Base-by-base conservation (phyloP, 2,329 filamentous ascomycete species). In the Fusarium incarnatum region DNA sequence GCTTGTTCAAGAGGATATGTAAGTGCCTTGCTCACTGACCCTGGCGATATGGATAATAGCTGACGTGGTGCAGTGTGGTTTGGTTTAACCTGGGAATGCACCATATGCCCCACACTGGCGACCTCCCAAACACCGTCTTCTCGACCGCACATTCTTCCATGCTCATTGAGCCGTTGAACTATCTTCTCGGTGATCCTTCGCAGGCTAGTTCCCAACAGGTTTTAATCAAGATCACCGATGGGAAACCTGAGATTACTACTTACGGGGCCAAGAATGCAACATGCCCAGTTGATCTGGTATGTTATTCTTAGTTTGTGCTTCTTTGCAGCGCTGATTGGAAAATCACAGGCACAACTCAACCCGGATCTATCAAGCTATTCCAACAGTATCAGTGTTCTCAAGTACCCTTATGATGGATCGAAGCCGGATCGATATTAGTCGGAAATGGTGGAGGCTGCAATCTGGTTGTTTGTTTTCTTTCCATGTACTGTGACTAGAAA, bases 81-180 rank as follows among this genome's bases (percentile, higher is more conserved):
- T 57, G 56, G 56, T 59, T 59, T 23, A 57, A 59, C 1, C 12
- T 59, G 0, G 52, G 56, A 28, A 59, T 59, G 56, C 56, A 59
- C 2, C 56, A 59, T 16, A 59, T 59, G 56, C 56, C 56, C 27
- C 56, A 59, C n/a, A 59, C 56, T 18, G 56, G 56, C 7, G 56
- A 59, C 16, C 28, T 59, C 1, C 56, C 56, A 8, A 59, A 57
- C 40, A 59, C 52, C 8, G 56, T 57, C 12, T 59, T 59, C 6
- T 59, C 56, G 0, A 59, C 56, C 2, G 56, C 56, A 0, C 56
- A 59, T 1, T 59, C 56, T 0, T 8, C 56, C 1, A 59, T 59
- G 52, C 8, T 20, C 5, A 59, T 59, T 5, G 52, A 59, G 8
- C 56, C 56, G 1, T 4, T 59, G 25, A 59, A 59, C 28, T 59